These are phyloP conservation scores for Claviceps capensis DNA, from an alignment of 2,329 filamentous ascomycete genomes.

Conservation along the genomic window DNA sequence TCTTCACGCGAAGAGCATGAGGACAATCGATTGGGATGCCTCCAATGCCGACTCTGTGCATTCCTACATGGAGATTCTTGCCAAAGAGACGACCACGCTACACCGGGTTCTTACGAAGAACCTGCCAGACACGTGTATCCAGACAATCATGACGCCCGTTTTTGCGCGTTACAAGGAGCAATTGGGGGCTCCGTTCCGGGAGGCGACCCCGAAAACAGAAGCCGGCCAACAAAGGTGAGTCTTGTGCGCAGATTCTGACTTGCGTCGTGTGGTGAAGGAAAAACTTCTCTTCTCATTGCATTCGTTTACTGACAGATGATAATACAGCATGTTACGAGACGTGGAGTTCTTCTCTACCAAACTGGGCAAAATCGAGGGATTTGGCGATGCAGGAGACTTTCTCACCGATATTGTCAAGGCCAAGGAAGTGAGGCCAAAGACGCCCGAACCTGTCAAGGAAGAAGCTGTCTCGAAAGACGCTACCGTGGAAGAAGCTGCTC, in stretches of 20 bases:
- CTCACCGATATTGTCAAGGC: slow-evolving; percentile 50
- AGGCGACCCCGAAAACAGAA: slow-evolving; percentile 50
- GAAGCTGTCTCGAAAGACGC: slow-evolving; percentile 5
- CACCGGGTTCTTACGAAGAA: slow-evolving; percentile 76
- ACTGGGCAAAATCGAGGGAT: slow-evolving; percentile 66
- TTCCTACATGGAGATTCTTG: slow-evolving; percentile 73
- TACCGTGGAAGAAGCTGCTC: too few species aligned
- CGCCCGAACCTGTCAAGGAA: slow-evolving; percentile 5
- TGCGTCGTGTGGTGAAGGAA: too few species aligned
- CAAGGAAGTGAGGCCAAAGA: slow-evolving; percentile 32
- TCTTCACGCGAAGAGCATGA: slow-evolving; percentile 62
- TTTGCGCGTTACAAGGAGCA: slow-evolving; percentile 72
- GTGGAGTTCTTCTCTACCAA: slow-evolving; percentile 58
- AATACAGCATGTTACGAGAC: slow-evolving; percentile 57
- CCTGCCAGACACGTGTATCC: slow-evolving; percentile 60
- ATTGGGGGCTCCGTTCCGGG: slow-evolving; percentile 56
- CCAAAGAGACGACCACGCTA: slow-evolving; percentile 73
- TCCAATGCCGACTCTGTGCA: slow-evolving; percentile 33
- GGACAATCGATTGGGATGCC: slow-evolving; percentile 59
- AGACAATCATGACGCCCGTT: slow-evolving; percentile 75
- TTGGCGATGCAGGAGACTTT: slow-evolving; percentile 57
- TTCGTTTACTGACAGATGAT: background rate
- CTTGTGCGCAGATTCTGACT: background rate
- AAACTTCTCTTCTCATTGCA: background rate
- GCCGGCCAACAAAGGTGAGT: slow-evolving; percentile 58